phyloP scores from a whole-genome alignment of 2,329 filamentous ascomycete species.

The Fusarium chaquense region DNA sequence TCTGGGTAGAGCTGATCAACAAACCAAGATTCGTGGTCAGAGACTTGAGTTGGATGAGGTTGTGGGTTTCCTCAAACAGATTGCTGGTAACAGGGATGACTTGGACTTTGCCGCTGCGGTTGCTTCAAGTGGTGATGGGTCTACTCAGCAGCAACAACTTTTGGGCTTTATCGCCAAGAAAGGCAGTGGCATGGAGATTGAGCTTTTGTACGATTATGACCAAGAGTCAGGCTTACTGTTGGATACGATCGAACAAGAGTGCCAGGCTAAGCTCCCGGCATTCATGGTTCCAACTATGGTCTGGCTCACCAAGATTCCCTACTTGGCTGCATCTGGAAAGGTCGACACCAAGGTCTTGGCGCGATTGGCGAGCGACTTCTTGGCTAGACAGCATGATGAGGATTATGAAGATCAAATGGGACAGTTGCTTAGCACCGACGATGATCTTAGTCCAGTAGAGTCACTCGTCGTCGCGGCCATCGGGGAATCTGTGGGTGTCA shows the following conservation, averaged over 20 bases:
- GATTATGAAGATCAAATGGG: fast-evolving
- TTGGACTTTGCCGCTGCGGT: constrained; percentile 28
- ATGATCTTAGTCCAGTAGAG: neutral
- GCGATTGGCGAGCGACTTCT: constrained; percentile 9
- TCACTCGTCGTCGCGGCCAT: neutral
- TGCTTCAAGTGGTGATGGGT: neutral
- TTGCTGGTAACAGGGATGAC: neutral
- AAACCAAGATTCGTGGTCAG: constrained; percentile 32
- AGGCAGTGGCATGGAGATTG: neutral
- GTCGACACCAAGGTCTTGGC: constrained; percentile 22
- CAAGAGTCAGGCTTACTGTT: neutral
- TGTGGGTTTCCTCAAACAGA: constrained; percentile 15
- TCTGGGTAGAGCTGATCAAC: constrained; percentile 18
- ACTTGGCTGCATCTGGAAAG: constrained; percentile 26
- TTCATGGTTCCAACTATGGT: constrained; percentile 25
- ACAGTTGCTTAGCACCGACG: fast-evolving
- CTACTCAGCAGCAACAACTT: neutral
- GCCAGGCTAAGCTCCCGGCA: constrained; percentile 10
- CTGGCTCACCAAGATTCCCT: constrained; percentile 24
- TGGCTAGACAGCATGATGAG: neutral
- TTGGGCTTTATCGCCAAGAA: constrained; percentile 10
- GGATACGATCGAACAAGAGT: neutral
- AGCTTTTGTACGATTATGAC: neutral
- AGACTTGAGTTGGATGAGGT: constrained; percentile 27
- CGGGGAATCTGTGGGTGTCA: constrained; percentile 4